These are phyloP conservation scores for Conticribra guillardii DNA, from an alignment of 108 stramenopile species.

Conservation along the genomic window DNA sequence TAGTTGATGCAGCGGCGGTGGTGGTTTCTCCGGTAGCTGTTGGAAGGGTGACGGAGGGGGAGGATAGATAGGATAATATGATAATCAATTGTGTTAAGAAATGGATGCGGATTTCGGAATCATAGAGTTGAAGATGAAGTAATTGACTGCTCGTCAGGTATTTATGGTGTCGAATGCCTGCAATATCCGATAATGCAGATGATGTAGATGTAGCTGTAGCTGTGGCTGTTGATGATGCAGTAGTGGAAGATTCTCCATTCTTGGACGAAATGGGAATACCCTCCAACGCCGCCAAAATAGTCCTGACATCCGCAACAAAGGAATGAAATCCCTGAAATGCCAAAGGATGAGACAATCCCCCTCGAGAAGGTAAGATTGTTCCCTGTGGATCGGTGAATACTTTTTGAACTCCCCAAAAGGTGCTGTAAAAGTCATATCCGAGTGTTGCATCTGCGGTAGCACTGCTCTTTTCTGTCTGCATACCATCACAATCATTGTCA, in stretches of 20 bases:
- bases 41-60: slow-evolving; percentile 45
- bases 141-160: slow-evolving; percentile 73
- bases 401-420: slow-evolving; percentile 83
- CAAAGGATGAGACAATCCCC: neutral
- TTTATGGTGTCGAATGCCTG: slow-evolving; percentile 34
- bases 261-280: slow-evolving; percentile 27
- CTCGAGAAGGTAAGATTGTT: slow-evolving; percentile 27
- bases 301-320: slow-evolving; percentile 57
- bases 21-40: slow-evolving; percentile 8
- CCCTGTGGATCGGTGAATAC: slow-evolving; percentile 74
- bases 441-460: slow-evolving; percentile 5
- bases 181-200: neutral
- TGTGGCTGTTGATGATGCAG: no score
- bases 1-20: slow-evolving; percentile 1
- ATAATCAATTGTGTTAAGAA: slow-evolving; percentile 78
- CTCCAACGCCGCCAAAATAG: slow-evolving; percentile 68
- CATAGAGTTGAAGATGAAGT: slow-evolving; percentile 63
- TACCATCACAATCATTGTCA: slow-evolving; percentile 10
- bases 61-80: slow-evolving; percentile 60
- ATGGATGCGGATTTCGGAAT: slow-evolving; percentile 59
- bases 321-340: slow-evolving; percentile 33
- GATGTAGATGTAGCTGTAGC: no score
- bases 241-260: no score
- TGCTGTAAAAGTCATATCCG: slow-evolving; percentile 67
- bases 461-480: neutral